A percentile compares a stretch with the other conserved stretches of the same genome.
Evolutionary conservation across 768 basidiomycete genomes (phyloP).

Genomic region (Pleurotus djamor): DNA sequence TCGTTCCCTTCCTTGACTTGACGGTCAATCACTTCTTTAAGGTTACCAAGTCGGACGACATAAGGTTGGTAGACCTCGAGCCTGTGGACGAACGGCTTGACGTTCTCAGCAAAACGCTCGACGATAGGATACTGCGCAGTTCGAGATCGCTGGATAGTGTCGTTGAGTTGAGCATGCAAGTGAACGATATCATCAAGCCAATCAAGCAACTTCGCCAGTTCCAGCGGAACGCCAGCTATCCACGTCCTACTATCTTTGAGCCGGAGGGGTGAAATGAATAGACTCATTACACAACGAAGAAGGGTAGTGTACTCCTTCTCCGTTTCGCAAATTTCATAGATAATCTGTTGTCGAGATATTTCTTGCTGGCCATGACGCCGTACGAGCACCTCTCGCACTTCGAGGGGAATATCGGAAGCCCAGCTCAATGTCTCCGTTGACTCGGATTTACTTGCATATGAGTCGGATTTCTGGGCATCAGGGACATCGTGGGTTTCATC

Average conservation of each 20-base stretch:
- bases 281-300: slow-evolving; percentile 60
- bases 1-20: slow-evolving; percentile 51
- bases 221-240: slow-evolving; percentile 77
- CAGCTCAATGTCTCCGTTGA: slow-evolving; percentile 17
- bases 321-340: slow-evolving; percentile 65
- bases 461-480: not conserved
- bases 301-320: slow-evolving; percentile 70
- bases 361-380: slow-evolving; percentile 46
- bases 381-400: slow-evolving; percentile 31
- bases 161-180: slow-evolving; percentile 65
- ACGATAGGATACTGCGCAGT: slow-evolving; percentile 41
- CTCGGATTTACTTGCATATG: not conserved
- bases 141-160: slow-evolving; percentile 40
- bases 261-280: slow-evolving; percentile 79
- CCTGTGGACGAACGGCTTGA: slow-evolving; percentile 60
- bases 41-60: slow-evolving; percentile 66
- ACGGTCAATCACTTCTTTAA: slow-evolving; percentile 49
- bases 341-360: slow-evolving; percentile 60
- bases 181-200: slow-evolving; percentile 87
- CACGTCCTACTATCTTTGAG: slow-evolving; percentile 67
- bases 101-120: slow-evolving; percentile 51
- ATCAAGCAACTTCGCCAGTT: slow-evolving; percentile 74
- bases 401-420: slow-evolving; percentile 26
- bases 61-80: slow-evolving; percentile 89
- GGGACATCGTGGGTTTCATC: not conserved